Evolutionary conservation across 345 rosid species (phyloP), one percentile per base, ranked within the genome.

Genomic region (Rhodamnia argentea): DNA sequence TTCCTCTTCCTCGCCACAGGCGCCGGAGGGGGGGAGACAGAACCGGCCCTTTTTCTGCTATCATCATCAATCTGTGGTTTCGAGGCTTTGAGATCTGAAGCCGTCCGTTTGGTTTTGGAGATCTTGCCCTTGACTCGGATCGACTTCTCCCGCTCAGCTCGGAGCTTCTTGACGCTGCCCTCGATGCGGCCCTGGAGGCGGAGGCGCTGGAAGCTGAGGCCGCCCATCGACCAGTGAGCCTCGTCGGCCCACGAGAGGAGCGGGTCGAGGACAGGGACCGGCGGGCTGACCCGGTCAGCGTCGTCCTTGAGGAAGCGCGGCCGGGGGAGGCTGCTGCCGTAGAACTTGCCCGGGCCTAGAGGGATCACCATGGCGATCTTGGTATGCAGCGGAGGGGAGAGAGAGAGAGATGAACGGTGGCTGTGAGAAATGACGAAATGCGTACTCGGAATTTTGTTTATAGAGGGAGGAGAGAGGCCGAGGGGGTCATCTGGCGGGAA

Each of bases 181-280:
- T 97, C 99, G 70, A 97, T 97, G 10, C 96, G 93, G 52, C 99
- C 99, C 32, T 96, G 99, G 86, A 93, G 93, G 83, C 98, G 98
- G 87, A 97, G 94, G 60, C 98, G 99, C 75, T 89, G 87, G 93
- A 94, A 93, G 88, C 88, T 95, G 76, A 93, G 95, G 52, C 99
- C 99, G 23, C 99, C 99, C 99, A 97, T 97, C 81, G 99, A 93
- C 99, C 99, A 97, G 92, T 97, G 99, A 15, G 99, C 99, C 62
- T 96, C 99, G 51, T 85, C 60, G 2, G 99, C 99, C 99, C 99
- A 97, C 0, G 98, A 89, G 16, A 95, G 96, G 6, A 97, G 89
- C 18, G 99, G 96, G 82, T 95, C 99, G 52, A 92, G 90, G 55
- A 96, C 95, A 4, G 96, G 74, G 2, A 86, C 84, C 0, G 99